Conservation (phyloP, 129 eudicot species). For the Rutidosis leptorrhynchoides region DNA sequence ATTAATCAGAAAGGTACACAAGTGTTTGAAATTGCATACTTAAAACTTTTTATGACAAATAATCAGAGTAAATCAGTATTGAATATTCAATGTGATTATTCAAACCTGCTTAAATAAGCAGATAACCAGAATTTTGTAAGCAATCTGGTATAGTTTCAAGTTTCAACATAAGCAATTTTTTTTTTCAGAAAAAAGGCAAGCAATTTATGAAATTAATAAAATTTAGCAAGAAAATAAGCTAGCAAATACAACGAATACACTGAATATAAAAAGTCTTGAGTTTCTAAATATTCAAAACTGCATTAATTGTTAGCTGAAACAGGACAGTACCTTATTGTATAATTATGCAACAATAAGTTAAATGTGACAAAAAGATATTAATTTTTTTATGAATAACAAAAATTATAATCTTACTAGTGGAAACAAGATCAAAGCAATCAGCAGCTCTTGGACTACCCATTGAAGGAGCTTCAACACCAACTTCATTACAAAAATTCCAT, state of each 20-base stretch:
- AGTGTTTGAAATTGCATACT: background rate
- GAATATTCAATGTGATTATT: background rate
- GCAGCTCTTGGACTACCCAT: constrained; percentile 97
- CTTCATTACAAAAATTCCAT: constrained; percentile 93
- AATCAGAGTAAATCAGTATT: no score
- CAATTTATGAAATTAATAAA: no score
- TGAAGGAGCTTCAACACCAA: constrained; percentile 70
- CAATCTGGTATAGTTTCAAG: background rate
- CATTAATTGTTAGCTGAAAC: no score
- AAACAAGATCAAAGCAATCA: constrained; percentile 61
- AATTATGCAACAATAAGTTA: background rate
- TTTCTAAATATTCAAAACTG: no score
- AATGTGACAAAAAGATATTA: background rate
- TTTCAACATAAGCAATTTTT: no score
- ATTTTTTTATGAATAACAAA: background rate
- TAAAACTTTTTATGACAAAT: no score
- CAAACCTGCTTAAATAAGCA: background rate
- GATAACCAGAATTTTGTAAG: background rate
- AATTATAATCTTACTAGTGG: constrained; percentile 6
- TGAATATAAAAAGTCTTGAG: no score
- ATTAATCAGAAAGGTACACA: background rate
- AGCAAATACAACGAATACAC: no score
- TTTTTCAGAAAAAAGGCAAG: no score
- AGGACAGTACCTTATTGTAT: no score
- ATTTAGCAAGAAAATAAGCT: no score